These are phyloP conservation scores for Starmera caribaea DNA, from an alignment of 805 yeast genomes.

Conservation along the genomic window DNA sequence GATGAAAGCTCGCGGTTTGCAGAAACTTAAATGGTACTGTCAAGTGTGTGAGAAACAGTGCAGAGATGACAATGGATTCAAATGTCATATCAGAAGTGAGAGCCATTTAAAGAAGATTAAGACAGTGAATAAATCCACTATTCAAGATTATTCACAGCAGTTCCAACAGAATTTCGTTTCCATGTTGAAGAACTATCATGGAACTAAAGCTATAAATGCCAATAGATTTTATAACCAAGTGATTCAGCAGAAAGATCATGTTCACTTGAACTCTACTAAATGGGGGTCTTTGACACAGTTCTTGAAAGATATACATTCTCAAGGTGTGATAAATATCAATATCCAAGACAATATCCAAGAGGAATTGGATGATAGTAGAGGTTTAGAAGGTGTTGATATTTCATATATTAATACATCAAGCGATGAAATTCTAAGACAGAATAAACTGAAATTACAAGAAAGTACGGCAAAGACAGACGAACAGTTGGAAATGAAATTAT, in stretches of 20 bases:
- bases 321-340: slow-evolving; percentile 46
- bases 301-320: slow-evolving; percentile 46
- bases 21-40: slow-evolving; percentile 80
- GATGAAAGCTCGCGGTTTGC: slow-evolving; percentile 77
- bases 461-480: slow-evolving; percentile 33
- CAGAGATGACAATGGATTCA: slow-evolving; percentile 91
- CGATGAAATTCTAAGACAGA: slow-evolving; percentile 32
- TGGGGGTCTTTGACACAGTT: slow-evolving; percentile 69
- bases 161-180: slow-evolving; percentile 59
- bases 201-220: slow-evolving; percentile 69
- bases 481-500: slow-evolving; percentile 27
- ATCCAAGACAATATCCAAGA: slow-evolving; percentile 21
- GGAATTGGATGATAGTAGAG: slow-evolving; percentile 6
- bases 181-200: slow-evolving; percentile 59
- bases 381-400: slow-evolving; percentile 31
- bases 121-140: slow-evolving; percentile 35
- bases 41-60: slow-evolving; percentile 91
- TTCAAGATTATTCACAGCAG: slow-evolving; percentile 48
- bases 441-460: slow-evolving; percentile 26
- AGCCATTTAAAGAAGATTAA: slow-evolving; percentile 57
- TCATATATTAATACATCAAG: slow-evolving; percentile 49
- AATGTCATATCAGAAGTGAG: slow-evolving; percentile 79
- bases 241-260: slow-evolving; percentile 71
- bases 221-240: slow-evolving; percentile 87
- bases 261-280: slow-evolving; percentile 84